Percentiles rank a stretch among this genome's conserved stretches.
Conservation (phyloP, 495 filamentous ascomycete species). For the Parathielavia appendiculata region DNA sequence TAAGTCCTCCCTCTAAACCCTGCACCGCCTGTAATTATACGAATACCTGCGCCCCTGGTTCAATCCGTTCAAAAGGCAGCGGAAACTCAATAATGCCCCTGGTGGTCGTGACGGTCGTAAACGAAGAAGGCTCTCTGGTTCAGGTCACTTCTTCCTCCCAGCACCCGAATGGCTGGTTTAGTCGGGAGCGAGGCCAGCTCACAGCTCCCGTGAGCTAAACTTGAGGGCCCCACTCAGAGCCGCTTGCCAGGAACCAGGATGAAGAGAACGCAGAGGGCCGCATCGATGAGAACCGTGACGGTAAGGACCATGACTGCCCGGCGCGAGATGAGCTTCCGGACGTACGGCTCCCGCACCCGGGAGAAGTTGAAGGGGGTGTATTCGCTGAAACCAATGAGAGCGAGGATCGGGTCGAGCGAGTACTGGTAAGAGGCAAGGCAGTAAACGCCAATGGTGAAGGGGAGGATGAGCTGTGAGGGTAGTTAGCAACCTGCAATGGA, state of each 20-base stretch:
- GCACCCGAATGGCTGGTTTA: neutral
- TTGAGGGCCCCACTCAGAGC: slow-evolving; percentile 45
- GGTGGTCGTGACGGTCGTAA: slow-evolving; percentile 20
- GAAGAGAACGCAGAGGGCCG: slow-evolving; percentile 73
- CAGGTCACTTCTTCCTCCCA: neutral
- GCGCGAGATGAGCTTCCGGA: slow-evolving; percentile 74
- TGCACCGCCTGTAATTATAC: slow-evolving; percentile 7
- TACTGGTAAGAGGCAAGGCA: slow-evolving; percentile 88
- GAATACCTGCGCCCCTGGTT: neutral
- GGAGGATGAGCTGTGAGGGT: slow-evolving; percentile 71
- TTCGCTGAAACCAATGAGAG: slow-evolving; percentile 83
- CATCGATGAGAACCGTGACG: slow-evolving; percentile 67
- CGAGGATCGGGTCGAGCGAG: slow-evolving; percentile 84
- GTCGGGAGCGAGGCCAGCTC: slow-evolving; percentile 17
- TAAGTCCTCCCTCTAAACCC: neutral
- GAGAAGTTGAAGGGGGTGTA: slow-evolving; percentile 91
- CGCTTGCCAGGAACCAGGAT: slow-evolving; percentile 89
- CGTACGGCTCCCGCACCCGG: slow-evolving; percentile 79
- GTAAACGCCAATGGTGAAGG: slow-evolving; percentile 87
- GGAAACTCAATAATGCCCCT: neutral
- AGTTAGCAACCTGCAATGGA: slow-evolving; percentile 24
- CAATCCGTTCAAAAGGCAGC: neutral
- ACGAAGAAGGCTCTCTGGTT: slow-evolving; percentile 1
- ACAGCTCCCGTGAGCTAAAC: slow-evolving; percentile 3
- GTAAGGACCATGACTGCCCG: slow-evolving; percentile 70